Percentiles rank a stretch among this genome's conserved stretches.
These are phyloP conservation scores for Avena sativa DNA, from an alignment of 176 grass and related monocot species.

Conservation along the genomic window DNA sequence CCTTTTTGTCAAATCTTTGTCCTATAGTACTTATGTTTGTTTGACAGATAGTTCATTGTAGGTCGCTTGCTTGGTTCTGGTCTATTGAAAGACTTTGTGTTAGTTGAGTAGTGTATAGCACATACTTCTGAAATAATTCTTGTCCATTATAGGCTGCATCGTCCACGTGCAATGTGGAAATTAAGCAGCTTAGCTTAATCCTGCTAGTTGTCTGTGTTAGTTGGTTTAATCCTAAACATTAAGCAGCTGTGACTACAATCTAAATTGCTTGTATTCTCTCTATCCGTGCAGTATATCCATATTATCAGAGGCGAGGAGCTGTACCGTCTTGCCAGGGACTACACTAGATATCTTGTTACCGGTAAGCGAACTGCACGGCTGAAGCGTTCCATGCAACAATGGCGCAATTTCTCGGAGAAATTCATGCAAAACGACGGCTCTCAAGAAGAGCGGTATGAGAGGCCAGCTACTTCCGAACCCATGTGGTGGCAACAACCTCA, in stretches of 20 bases:
- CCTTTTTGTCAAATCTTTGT: too few relatives aligned
- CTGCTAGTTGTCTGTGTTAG: too few relatives aligned
- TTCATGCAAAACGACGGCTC: conserved; percentile 47
- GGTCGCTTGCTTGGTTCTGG: conserved; percentile 17
- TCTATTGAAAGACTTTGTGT: conserved; percentile 19
- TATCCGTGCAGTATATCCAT: conserved; percentile 75
- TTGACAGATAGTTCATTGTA: background rate
- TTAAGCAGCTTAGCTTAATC: too few relatives aligned
- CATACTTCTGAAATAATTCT: conserved; percentile 7
- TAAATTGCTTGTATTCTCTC: conserved; percentile 41
- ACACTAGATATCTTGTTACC: conserved; percentile 78
- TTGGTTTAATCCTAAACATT: background rate
- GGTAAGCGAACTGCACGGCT: conserved; percentile 72
- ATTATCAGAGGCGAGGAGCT: conserved; percentile 94
- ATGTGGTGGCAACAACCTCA: conserved; percentile 63
- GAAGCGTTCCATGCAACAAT: conserved; percentile 56
- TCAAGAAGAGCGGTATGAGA: conserved; percentile 53
- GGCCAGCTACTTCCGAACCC: conserved; percentile 43
- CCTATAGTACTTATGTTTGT: background rate
- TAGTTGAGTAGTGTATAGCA: background rate
- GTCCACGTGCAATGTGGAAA: background rate
- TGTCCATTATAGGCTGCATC: conserved; percentile 8
- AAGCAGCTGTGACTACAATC: background rate
- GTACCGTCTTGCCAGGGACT: conserved; percentile 74
- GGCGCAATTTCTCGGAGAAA: conserved; percentile 44